Percentiles rank a stretch among this genome's conserved stretches.
phyloP scores from a whole-genome alignment of 2,329 filamentous ascomycete genomes.

The Daldinia sp. region DNA sequence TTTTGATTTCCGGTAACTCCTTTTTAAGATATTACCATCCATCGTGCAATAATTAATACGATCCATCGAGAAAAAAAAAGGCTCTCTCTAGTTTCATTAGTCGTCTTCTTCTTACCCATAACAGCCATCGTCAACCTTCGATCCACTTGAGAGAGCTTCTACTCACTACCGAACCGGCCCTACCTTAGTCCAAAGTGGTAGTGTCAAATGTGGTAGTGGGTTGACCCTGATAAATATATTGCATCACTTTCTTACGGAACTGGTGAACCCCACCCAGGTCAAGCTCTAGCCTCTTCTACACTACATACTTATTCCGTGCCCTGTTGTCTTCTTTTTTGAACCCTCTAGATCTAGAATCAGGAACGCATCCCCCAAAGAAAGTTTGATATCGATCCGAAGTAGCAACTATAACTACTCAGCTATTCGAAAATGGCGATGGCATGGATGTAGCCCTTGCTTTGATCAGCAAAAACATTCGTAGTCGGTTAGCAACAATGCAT shows the following conservation, averaged over 20 bases:
- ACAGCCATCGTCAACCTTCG: not conserved
- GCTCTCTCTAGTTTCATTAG: not conserved
- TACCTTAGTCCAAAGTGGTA: slow-evolving; percentile 15
- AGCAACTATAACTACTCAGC: not conserved
- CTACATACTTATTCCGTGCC: slow-evolving; percentile 3
- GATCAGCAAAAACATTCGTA: slow-evolving; percentile 6
- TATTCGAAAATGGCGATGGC: not conserved
- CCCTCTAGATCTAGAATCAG: not conserved
- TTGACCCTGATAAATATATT: slow-evolving; percentile 28
- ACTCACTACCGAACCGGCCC: not conserved
- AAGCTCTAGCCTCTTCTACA: slow-evolving; percentile 16
- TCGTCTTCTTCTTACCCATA: not conserved
- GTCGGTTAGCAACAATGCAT: not conserved
- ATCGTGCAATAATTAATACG: not conserved
- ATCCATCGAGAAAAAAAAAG: not conserved
- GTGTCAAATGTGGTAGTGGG: slow-evolving; percentile 9
- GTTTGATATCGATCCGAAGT: slow-evolving; percentile 3
- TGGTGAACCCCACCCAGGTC: slow-evolving; percentile 14
- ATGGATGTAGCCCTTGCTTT: slow-evolving; percentile 1
- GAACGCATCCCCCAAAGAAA: not conserved
- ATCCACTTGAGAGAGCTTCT: not conserved
- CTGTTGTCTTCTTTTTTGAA: not conserved
- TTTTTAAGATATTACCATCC: not conserved
- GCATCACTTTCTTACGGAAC: slow-evolving; percentile 22
- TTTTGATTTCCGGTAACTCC: not conserved